Conservation (phyloP, 2,329 filamentous ascomycete species). For the Colletotrichum sansevieriae region DNA sequence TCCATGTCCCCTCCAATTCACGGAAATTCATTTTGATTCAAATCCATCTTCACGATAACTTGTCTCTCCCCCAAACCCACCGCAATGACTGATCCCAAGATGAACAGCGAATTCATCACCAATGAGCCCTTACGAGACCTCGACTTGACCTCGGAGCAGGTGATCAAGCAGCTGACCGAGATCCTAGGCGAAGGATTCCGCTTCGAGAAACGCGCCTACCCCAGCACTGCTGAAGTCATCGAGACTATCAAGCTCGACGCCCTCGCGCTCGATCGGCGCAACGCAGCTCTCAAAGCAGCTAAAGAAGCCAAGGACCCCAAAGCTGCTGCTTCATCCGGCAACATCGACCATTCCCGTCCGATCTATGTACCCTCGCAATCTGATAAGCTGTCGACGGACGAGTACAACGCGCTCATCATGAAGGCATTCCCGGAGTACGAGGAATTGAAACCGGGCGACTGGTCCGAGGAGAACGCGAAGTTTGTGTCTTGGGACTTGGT, state of each 20-base stretch:
- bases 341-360: not conserved
- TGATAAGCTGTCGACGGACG: conserved; percentile 19
- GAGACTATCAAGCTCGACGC: conserved; percentile 19
- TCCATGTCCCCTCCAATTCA: not conserved
- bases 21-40: not conserved
- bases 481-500: conserved; percentile 69
- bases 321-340: not conserved
- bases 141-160: conserved; percentile 1
- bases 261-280: conserved; percentile 26
- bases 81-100: not conserved
- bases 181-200: conserved; percentile 4
- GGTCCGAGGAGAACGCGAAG: conserved; percentile 46
- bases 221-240: conserved; percentile 5
- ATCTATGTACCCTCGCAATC: conserved; percentile 27
- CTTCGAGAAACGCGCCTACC: conserved; percentile 13
- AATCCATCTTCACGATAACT: too few relatives aligned
- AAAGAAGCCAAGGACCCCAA: conserved; percentile 11
- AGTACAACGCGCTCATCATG: conserved; percentile 25
- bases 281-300: conserved; percentile 23
- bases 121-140: not conserved
- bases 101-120: conserved; percentile 4
- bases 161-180: conserved; percentile 10
- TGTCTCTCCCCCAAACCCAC: not conserved
- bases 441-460: conserved; percentile 29
- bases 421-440: conserved; percentile 34